Conservation (phyloP, 441 rosid genomes). For the Omphalea diandra region DNA sequence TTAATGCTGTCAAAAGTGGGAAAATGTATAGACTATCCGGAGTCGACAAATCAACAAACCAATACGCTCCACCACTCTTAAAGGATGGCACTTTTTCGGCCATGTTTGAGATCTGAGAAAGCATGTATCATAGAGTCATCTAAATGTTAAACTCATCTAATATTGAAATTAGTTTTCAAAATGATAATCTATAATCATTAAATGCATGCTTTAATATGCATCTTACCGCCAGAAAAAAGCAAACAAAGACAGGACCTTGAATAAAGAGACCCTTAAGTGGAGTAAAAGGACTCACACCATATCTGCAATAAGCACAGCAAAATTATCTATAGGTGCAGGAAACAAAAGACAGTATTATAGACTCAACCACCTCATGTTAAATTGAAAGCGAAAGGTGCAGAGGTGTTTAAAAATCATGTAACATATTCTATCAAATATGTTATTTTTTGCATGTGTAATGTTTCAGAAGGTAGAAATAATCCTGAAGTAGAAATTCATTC, state of each 20-base stretch:
- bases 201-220: constrained; percentile 6
- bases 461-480: not conserved
- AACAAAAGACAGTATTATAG: not conserved
- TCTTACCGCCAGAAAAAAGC: constrained; percentile 79
- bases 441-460: not conserved
- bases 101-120: constrained; percentile 72
- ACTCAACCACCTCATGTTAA: not conserved
- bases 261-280: constrained; percentile 73
- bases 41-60: constrained; percentile 76
- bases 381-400: not conserved
- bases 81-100: constrained; percentile 96
- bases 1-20: constrained; percentile 64
- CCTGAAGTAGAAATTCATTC: not conserved
- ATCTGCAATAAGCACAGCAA: constrained; percentile 39
- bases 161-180: not conserved
- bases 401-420: not conserved
- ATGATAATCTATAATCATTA: not conserved
- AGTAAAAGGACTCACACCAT: constrained; percentile 75
- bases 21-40: constrained; percentile 69
- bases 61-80: constrained; percentile 75
- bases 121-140: not conserved
- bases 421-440: too few relatives aligned
- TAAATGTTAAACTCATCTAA: not conserved
- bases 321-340: constrained; percentile 12
- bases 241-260: constrained; percentile 69